Base-by-base conservation (phyloP, 2,329 filamentous ascomycete genomes). In the Cladosporium sp. region DNA sequence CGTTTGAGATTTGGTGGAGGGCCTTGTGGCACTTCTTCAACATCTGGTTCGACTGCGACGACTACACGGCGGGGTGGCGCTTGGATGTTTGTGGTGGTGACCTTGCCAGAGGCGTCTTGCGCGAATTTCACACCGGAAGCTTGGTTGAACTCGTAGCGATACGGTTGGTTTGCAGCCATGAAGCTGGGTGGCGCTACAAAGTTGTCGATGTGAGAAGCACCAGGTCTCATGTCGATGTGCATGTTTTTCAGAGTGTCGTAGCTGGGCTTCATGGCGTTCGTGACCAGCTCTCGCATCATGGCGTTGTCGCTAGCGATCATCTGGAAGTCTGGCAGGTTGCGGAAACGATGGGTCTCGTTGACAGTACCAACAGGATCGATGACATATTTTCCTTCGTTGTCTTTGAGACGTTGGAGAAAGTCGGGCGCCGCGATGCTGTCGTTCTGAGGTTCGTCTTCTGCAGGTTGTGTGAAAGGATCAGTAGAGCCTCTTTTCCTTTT, bases 241-340 rank as follows among this genome's bases (percentile, higher is more conserved):
- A 93, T 95, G 45, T 85, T 73, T 63, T 84, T 84, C 63, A 89
- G 74, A 56, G 79, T 79, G 15, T 80, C 76, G 64, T 68, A 86
- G 63, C 90, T 82, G 62, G 88, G 86, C 1, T 88, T 83, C 6
- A 94, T 75, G 25, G 95, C 79, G 57, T 88, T 84, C 2, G 92
- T 81, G 55, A 84, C 82, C 59, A 97, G 85, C 60, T 86, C 84
- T 34, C 81, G 81, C 67, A 92, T 85, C 71, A 95, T 90, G 0
- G 82, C 77, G 20, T 71, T 60, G 11, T 70, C 69, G 22, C 64
- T 61, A 34, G 61, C 65, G 34, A 64, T 65, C 43, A 72, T 57
- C 68, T 95, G 90, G 69, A 95, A 95, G 73, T 97, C 93, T 8
- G 91, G 88, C 64, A 96, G 80, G 34, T 87, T 87, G 70, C 93